Conservation (phyloP, 257 asterid genomes). For the Lycium barbarum region DNA sequence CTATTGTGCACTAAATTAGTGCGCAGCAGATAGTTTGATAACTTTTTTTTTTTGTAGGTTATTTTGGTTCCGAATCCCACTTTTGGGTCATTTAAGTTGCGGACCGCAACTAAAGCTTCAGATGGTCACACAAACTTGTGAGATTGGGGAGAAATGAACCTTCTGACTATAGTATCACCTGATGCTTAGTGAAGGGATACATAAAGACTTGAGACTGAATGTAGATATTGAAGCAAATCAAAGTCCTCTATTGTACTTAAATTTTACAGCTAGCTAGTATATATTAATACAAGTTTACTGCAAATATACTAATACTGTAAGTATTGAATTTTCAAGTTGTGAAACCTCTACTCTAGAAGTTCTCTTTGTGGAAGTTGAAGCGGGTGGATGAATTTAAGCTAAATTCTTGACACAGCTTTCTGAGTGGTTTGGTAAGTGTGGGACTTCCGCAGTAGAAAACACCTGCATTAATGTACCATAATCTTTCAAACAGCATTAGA, state of each 20-base stretch:
- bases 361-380: conserved; percentile 92
- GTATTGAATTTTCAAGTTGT: background rate
- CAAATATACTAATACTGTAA: background rate
- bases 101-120: background rate
- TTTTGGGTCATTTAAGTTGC: no score
- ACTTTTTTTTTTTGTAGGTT: no score
- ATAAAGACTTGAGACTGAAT: background rate
- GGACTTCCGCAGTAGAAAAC: conserved; percentile 94
- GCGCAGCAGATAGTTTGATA: no score
- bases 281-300: background rate
- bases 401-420: conserved; percentile 67
- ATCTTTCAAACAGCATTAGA: background rate
- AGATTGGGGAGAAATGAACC: background rate
- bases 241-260: background rate
- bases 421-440: conserved; percentile 59
- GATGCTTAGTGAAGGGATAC: background rate
- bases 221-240: background rate
- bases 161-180: background rate
- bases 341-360: conserved; percentile 53
- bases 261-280: background rate
- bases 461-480: conserved; percentile 50
- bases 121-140: background rate
- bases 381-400: conserved; percentile 72
- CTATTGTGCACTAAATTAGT: no score
- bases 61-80: no score